phyloP scores from a whole-genome alignment of 805 yeast genomes.

The Tanozyma kutaoensis region DNA sequence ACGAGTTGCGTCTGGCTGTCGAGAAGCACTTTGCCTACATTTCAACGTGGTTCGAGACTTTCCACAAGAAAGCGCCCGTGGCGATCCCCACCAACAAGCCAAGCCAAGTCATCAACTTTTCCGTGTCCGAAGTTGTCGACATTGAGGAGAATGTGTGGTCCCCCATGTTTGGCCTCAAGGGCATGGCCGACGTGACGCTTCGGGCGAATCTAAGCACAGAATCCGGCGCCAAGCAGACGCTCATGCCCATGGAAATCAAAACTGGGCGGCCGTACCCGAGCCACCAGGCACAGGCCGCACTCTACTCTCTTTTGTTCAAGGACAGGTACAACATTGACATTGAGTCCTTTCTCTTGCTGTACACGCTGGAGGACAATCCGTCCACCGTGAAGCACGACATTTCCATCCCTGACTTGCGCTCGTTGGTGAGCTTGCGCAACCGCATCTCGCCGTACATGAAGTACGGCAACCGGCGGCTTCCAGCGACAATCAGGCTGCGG shows the following conservation, averaged over 20 bases:
- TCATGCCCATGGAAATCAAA: constrained; percentile 81
- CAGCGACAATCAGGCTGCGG: constrained; percentile 37
- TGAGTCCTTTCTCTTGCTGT: constrained; percentile 53
- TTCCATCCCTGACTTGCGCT: constrained; percentile 42
- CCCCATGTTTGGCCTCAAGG: constrained; percentile 79
- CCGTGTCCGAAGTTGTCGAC: constrained; percentile 57
- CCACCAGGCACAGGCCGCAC: constrained; percentile 78
- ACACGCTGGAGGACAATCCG: constrained; percentile 45
- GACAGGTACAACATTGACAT: constrained; percentile 70
- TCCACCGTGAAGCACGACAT: constrained; percentile 43
- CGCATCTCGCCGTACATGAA: constrained; percentile 45
- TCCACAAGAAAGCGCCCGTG: constrained; percentile 14
- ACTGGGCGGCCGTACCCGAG: constrained; percentile 57
- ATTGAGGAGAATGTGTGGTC: constrained; percentile 91
- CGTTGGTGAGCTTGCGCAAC: constrained; percentile 63
- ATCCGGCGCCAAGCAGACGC: constrained; percentile 24
- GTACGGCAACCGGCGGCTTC: constrained; percentile 36
- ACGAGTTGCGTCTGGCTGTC: constrained; percentile 29
- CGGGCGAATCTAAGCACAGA: constrained; percentile 36
- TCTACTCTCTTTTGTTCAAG: constrained; percentile 65
- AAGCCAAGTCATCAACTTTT: constrained; percentile 25
- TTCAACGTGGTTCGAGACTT: constrained; percentile 37
- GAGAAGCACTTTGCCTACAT: constrained; percentile 38
- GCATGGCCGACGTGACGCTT: constrained; percentile 79
- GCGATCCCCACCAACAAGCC: constrained; percentile 13